Base-by-base conservation (phyloP, 768 basidiomycete species). In the Lactifluus rugatus region DNA sequence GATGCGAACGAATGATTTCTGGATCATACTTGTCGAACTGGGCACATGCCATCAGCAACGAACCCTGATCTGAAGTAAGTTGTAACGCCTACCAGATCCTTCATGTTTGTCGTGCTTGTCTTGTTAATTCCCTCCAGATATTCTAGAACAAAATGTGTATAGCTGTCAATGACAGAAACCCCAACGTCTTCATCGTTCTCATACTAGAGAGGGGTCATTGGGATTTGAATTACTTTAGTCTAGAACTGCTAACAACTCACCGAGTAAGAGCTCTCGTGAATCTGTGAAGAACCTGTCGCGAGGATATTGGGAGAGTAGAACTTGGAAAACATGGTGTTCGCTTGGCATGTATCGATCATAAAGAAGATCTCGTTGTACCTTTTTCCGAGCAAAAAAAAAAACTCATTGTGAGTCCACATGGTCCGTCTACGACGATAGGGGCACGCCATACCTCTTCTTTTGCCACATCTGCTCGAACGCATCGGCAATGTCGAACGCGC, bases 381-480 rank as follows among this genome's bases (percentile, higher is more conserved):
- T 65, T 3, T 11, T 10, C 48, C 28, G 16, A 45, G 25, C 28
- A 31, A n/a, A n/a, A 31, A 26, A 25, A 28, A 39, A 14, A n/a
- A 5, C 2, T 3, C 32, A 25, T 31, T 28, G 26, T 50, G 25
- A 54, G 57, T 57, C 36, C n/a, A 36, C 41, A 1, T 41, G 16
- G 7, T 7, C 34, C 3, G n/a, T n/a, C n/a, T n/a, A n/a, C n/a
- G n/a, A n/a, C n/a, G 21, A 8, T 37, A 25, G 59, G 48, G 21
- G 23, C 5, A 25, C 21, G 16, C 7, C 34, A 45, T 57, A 89
- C 93, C 94, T 76, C 69, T 87, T 87, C 78, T 97, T 97, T 70
- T 94, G 89, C 77, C 87, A 93, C 95, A 99, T 99, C 72, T 97
- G 94, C 70, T 93, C 93, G 60, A 98, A 89, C 2, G 96, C 94